phyloP scores from a whole-genome alignment of 306 rosid genomes.

The Sicyos edulis region DNA sequence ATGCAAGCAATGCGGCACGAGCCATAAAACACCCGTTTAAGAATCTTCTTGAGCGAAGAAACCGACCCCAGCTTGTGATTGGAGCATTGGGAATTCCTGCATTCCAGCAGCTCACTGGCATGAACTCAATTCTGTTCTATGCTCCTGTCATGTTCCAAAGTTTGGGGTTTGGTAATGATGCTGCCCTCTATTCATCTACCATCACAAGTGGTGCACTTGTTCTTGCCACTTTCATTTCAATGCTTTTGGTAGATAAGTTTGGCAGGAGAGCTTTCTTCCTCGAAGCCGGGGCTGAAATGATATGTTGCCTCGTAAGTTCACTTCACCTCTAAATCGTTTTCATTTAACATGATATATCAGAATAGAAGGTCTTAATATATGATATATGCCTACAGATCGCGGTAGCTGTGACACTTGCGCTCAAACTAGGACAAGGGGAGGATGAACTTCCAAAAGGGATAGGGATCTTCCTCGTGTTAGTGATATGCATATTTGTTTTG shows the following conservation, averaged over 20 bases:
- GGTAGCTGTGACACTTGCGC: slow-evolving; percentile 54
- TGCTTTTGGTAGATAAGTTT: slow-evolving; percentile 71
- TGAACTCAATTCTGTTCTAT: slow-evolving; percentile 89
- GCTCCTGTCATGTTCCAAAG: slow-evolving; percentile 98
- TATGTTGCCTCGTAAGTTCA: slow-evolving; percentile 62
- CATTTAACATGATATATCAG: not conserved
- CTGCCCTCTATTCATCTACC: slow-evolving; percentile 74
- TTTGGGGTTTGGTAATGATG: slow-evolving; percentile 75
- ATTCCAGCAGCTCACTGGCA: slow-evolving; percentile 94
- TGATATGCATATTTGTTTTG: slow-evolving; percentile 78
- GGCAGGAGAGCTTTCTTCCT: slow-evolving; percentile 89
- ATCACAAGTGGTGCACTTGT: slow-evolving; percentile 80
- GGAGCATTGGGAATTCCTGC: slow-evolving; percentile 95
- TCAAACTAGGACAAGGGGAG: slow-evolving; percentile 69
- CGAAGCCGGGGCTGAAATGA: slow-evolving; percentile 94
- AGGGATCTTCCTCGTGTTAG: slow-evolving; percentile 60
- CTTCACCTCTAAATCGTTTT: not conserved
- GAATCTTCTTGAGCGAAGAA: slow-evolving; percentile 58
- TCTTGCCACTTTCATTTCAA: slow-evolving; percentile 71
- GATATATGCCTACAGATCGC: slow-evolving; percentile 41
- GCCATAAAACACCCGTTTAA: slow-evolving; percentile 54
- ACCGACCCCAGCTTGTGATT: slow-evolving; percentile 79
- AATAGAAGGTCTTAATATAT: not conserved
- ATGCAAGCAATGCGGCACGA: slow-evolving; percentile 69
- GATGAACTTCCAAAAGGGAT: slow-evolving; percentile 50